Evolutionary conservation across 2,329 filamentous ascomycete genomes (phyloP), one percentile per base, ranked within the genome.

Genomic region (Hortaea werneckii): DNA sequence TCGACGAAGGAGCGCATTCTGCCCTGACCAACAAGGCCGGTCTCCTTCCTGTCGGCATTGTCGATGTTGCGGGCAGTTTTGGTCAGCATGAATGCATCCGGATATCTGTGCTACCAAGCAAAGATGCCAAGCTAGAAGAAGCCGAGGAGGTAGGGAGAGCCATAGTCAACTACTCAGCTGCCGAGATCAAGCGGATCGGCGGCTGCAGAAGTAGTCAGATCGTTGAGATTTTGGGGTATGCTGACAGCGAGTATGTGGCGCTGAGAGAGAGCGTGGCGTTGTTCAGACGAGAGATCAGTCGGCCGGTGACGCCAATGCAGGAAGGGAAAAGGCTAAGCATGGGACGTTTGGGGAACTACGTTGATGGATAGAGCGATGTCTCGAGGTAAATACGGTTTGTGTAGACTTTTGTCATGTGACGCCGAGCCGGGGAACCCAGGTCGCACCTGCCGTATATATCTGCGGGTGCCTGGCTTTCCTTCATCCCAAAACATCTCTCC

Each of bases 211-310:
- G 88, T 61, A 78, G 75, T 5, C 84, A 95, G 62, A 95, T 98
- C 52, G 74, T 81, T 41, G 74, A 76, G 7, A 70, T 92, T 39
- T 69, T 98, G 29, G 92, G 90, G 3, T 98, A 95, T 67, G 87
- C 87, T 13, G 89, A 95, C 63, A 94, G 85, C 59, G 88, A 96
- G 67, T 95, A 96, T 67, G 84, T 96, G 37, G 89, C 88, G 7
- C 74, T 92, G 59, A 75, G 88, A 51, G 87, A 94, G 65, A 90
- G 94, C 57, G 82, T 95, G 51, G 87, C 86, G 39, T 80, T 95
- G 55, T 82, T 85, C 48, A 54, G 54, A 39, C 47, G 53, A 29
- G 56, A 60, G 50, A 53, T 53, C 13, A 58, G 56, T 42, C 49
- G 60, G 30, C 60, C 60, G 2, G 56, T 55, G 1, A 61, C 60